Evolutionary conservation across 192 early-diverging fungal genomes (phyloP).

Genomic region (Coemansia sp.): DNA sequence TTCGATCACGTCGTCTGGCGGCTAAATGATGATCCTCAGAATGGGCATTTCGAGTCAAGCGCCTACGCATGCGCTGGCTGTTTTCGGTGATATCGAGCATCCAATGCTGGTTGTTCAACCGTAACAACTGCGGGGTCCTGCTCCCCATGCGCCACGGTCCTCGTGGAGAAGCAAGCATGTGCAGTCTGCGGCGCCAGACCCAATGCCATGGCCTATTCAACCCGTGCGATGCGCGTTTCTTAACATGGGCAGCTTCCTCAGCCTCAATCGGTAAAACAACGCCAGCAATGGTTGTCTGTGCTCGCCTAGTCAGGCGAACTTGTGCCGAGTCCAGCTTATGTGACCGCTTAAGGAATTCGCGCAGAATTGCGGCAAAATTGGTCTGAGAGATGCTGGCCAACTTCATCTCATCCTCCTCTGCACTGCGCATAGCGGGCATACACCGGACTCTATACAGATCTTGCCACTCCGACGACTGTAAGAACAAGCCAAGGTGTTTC

Average conservation of each 20-base stretch:
- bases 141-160: constrained; percentile 23
- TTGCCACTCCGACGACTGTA: constrained; percentile 27
- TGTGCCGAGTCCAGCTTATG: constrained; percentile 15
- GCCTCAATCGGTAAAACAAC: constrained; percentile 30
- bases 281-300: constrained; percentile 30
- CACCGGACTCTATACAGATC: constrained; percentile 29
- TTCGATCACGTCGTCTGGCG: constrained; percentile 33
- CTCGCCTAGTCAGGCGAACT: constrained; percentile 21
- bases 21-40: constrained; percentile 32
- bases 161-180: constrained; percentile 22
- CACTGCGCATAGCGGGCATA: constrained; percentile 43
- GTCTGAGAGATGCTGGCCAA: constrained; percentile 14
- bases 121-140: not conserved
- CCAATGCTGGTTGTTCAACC: constrained; percentile 21
- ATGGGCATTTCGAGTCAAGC: constrained; percentile 17
- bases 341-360: constrained; percentile 20
- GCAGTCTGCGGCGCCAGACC: constrained; percentile 33
- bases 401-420: constrained; percentile 39
- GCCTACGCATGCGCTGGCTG: constrained; percentile 38
- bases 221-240: constrained; percentile 2
- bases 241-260: constrained; percentile 24
- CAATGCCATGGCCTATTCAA: constrained; percentile 22
- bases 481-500: constrained; percentile 12
- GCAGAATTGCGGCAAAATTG: constrained; percentile 23
- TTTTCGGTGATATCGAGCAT: constrained; percentile 41